Conservation (phyloP, 2,329 filamentous ascomycete species). For the Beauveria pseudobassiana region DNA sequence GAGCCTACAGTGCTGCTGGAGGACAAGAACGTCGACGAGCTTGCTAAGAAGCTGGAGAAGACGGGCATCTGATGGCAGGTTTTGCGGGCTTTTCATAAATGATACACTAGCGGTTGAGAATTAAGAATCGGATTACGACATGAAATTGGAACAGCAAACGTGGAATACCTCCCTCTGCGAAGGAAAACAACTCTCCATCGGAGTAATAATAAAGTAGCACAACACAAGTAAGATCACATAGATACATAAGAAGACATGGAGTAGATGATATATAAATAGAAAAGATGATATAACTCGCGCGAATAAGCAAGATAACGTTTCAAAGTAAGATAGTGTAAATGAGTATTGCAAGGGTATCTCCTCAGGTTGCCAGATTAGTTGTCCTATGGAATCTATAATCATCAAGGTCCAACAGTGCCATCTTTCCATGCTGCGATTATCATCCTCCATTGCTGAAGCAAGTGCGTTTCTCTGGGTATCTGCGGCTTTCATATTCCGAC, state of each 20-base stretch:
- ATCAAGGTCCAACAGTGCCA: not conserved
- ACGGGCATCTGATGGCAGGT: slow-evolving; percentile 42
- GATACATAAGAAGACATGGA: too few relatives aligned
- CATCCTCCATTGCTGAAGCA: not conserved
- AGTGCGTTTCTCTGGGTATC: slow-evolving; percentile 5
- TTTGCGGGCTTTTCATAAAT: slow-evolving; percentile 16
- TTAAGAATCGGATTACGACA: slow-evolving; percentile 14
- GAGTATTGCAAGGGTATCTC: not conserved
- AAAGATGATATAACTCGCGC: not conserved
- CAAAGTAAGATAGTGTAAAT: not conserved
- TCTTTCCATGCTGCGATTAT: not conserved
- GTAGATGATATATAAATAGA: too few relatives aligned
- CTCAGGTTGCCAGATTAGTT: not conserved
- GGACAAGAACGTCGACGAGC: slow-evolving; percentile 71
- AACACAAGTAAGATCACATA: too few relatives aligned
- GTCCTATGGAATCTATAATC: not conserved
- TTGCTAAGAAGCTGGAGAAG: slow-evolving; percentile 71
- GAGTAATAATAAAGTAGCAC: too few relatives aligned
- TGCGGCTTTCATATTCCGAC: slow-evolving; percentile 5
- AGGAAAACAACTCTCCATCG: not conserved
- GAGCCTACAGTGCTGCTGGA: slow-evolving; percentile 64
- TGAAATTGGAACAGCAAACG: not conserved
- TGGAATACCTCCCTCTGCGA: not conserved
- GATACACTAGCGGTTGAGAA: slow-evolving; percentile 17
- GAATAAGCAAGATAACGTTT: not conserved